Percentiles rank a stretch among this genome's conserved stretches.
Evolutionary conservation across 345 rosid species (phyloP).

Genomic region (Citrus maxima): DNA sequence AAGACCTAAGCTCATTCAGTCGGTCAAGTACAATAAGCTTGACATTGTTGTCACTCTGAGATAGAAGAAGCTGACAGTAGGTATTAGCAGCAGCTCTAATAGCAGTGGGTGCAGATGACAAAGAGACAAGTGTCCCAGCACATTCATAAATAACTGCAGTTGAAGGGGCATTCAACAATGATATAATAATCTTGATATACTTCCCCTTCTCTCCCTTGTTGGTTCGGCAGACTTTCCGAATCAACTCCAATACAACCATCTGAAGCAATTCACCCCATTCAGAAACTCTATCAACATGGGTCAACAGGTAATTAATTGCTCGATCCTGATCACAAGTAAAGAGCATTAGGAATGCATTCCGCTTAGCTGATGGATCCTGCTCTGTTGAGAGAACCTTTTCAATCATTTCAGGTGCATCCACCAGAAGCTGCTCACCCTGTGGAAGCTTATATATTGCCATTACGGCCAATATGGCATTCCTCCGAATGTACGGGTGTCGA

Average conservation of each 20-base stretch:
- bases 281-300: constrained; percentile 61
- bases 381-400: constrained; percentile 65
- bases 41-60: constrained; percentile 90
- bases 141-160: constrained; percentile 73
- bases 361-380: constrained; percentile 71
- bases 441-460: constrained; percentile 77
- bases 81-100: constrained; percentile 82
- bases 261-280: constrained; percentile 76
- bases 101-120: constrained; percentile 90
- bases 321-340: constrained; percentile 69
- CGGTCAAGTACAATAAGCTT: constrained; percentile 87
- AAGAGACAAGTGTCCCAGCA: constrained; percentile 77
- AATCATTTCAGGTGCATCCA: constrained; percentile 77
- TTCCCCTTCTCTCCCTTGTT: constrained; percentile 65
- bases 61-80: constrained; percentile 75
- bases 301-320: constrained; percentile 58
- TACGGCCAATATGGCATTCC: constrained; percentile 70
- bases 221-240: constrained; percentile 67
- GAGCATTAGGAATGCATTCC: constrained; percentile 82
- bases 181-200: constrained; percentile 68
- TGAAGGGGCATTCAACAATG: constrained; percentile 69
- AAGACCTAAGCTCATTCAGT: constrained; percentile 66
- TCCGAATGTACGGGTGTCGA: constrained; percentile 66
- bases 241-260: constrained; percentile 76
- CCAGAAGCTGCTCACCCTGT: constrained; percentile 67